These are phyloP conservation scores for Neurospora sublineolata DNA, from an alignment of 495 filamentous ascomycete species.

Conservation along the genomic window DNA sequence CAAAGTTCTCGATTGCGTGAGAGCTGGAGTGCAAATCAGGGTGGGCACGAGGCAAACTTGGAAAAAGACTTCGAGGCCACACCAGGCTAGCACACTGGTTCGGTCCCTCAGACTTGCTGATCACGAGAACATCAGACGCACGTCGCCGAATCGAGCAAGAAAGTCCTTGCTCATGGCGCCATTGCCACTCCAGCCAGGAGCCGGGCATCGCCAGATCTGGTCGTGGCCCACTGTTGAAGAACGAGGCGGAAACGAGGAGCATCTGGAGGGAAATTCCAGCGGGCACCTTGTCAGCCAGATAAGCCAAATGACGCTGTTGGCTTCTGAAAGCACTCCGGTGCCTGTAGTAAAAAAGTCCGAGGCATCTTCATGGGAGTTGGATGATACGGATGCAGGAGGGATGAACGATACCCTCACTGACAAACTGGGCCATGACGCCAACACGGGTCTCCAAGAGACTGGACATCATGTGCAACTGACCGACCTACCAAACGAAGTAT, in stretches of 20 bases:
- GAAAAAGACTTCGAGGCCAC: neutral
- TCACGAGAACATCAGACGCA: slow-evolving; percentile 4
- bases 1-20: neutral
- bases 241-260: neutral
- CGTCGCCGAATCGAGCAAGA: slow-evolving; percentile 3
- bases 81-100: neutral
- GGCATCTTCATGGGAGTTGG: neutral
- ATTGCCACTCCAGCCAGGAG: neutral
- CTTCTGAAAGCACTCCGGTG: neutral
- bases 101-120: neutral
- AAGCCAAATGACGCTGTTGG: slow-evolving; percentile 14
- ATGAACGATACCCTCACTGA: neutral
- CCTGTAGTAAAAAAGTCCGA: neutral
- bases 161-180: slow-evolving; percentile 5
- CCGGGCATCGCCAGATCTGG: neutral
- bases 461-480: slow-evolving; percentile 5
- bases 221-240: neutral
- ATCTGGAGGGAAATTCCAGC: neutral
- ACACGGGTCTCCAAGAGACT: neutral
- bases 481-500: slow-evolving; percentile 43
- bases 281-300: slow-evolving; percentile 16
- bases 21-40: neutral
- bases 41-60: neutral
- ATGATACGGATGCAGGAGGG: neutral
- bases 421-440: no score